Conservation (phyloP, 2,329 filamentous ascomycete species). For the Westerdykella aurantiaca region DNA sequence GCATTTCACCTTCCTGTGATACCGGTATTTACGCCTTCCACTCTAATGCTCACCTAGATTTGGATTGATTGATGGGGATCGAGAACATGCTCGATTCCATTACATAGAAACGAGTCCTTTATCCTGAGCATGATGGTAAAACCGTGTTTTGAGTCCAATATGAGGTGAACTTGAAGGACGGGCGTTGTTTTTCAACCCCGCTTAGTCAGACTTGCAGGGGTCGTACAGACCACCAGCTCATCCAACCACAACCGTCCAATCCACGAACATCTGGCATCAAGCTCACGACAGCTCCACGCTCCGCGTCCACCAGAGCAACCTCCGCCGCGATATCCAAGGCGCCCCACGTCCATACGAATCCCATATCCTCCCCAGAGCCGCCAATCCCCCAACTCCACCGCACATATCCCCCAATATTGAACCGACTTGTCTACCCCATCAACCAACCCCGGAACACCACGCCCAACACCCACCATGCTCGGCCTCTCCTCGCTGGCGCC, state of each 20-base stretch:
- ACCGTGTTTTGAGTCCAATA: no score
- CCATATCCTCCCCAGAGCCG: neutral
- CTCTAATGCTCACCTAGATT: no score
- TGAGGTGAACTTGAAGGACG: no score
- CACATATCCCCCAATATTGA: neutral
- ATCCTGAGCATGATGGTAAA: no score
- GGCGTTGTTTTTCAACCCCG: no score
- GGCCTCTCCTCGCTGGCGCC: slow-evolving; percentile 60
- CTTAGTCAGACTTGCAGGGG: no score
- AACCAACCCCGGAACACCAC: slow-evolving; percentile 1
- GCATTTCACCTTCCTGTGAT: no score
- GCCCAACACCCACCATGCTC: slow-evolving; percentile 24
- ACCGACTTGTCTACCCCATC: neutral
- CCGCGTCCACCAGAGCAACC: slow-evolving; percentile 5
- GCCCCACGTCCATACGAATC: neutral
- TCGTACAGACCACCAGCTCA: no score
- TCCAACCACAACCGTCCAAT: slow-evolving; percentile 5
- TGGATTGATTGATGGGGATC: no score
- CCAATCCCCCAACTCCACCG: neutral
- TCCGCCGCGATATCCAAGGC: neutral
- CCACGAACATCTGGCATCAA: slow-evolving; percentile 28
- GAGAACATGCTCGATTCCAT: no score
- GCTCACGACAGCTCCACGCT: slow-evolving; percentile 12
- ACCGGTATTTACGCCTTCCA: no score
- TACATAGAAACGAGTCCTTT: no score